Conservation (phyloP, 1,139 yeast species). For the Kurtzmaniella quercitrusa region DNA sequence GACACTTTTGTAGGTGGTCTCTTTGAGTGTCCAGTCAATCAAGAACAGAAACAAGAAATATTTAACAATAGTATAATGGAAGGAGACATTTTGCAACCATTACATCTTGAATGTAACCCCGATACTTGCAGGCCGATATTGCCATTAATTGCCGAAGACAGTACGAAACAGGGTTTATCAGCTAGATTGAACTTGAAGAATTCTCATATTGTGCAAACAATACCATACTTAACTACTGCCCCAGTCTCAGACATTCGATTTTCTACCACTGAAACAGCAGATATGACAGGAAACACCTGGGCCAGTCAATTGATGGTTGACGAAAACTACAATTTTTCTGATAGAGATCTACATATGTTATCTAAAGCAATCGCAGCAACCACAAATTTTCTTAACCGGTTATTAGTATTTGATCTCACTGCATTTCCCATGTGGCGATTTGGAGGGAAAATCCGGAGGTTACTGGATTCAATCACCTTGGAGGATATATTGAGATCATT, state of each 20-base stretch:
- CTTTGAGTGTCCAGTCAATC: slow-evolving; percentile 46
- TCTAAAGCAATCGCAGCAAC: slow-evolving; percentile 30
- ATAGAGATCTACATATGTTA: slow-evolving; percentile 32
- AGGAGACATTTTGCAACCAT: slow-evolving; percentile 14
- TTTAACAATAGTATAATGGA: slow-evolving; percentile 14
- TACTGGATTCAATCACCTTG: background rate
- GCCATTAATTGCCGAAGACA: slow-evolving; percentile 60
- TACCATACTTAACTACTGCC: slow-evolving; percentile 59
- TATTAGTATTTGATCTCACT: slow-evolving; percentile 18
- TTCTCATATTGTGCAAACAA: slow-evolving; percentile 38
- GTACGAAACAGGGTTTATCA: slow-evolving; percentile 46
- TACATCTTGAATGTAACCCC: slow-evolving; percentile 29
- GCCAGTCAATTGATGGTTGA: slow-evolving; percentile 44
- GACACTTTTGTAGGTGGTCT: slow-evolving; percentile 64
- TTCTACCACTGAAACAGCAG: slow-evolving; percentile 22
- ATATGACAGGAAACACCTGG: slow-evolving; percentile 41
- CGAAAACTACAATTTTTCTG: slow-evolving; percentile 45
- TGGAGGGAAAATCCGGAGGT: background rate
- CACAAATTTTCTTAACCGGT: slow-evolving; percentile 23
- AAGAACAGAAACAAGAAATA: slow-evolving; percentile 16
- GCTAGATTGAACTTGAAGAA: slow-evolving; percentile 16
- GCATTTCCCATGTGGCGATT: slow-evolving; percentile 8
- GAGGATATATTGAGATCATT: background rate
- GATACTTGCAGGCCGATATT: slow-evolving; percentile 41
- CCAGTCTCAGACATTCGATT: slow-evolving; percentile 40